Conservation (phyloP, 768 basidiomycete genomes). For the Leccinum broughii region DNA sequence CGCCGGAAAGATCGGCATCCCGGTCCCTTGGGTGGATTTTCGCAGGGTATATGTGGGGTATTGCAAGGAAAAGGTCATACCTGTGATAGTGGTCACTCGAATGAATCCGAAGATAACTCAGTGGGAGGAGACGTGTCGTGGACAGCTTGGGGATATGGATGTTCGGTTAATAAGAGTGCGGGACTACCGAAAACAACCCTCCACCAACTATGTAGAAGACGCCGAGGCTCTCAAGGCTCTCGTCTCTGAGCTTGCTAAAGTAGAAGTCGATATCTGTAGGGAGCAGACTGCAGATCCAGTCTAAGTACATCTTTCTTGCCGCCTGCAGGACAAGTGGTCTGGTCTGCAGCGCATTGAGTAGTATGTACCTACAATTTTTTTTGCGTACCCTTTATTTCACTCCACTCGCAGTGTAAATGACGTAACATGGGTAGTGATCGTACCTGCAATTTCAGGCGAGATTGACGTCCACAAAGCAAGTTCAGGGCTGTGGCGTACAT, state of each 20-base stretch:
- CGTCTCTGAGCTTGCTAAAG: constrained; percentile 7
- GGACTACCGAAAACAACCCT: constrained; percentile 6
- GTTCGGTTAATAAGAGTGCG: constrained; percentile 16
- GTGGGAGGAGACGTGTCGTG: constrained; percentile 17
- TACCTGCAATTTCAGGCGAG: not conserved
- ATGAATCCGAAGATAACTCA: constrained; percentile 1
- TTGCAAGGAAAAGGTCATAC: constrained; percentile 21
- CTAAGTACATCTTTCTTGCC: not conserved
- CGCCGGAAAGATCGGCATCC: constrained; percentile 20
- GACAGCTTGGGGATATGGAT: constrained; percentile 12
- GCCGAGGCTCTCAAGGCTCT: constrained; percentile 14
- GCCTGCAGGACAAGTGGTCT: not conserved
- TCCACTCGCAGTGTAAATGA: not conserved
- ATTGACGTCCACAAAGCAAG: not conserved
- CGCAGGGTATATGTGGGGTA: constrained; percentile 27
- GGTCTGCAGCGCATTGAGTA: constrained; percentile 1
- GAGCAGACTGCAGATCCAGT: constrained; percentile 4
- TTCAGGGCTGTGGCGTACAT: constrained; percentile 1
- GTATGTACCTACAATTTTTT: not conserved
- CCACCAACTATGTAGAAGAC: constrained; percentile 18
- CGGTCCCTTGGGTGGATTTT: constrained; percentile 21
- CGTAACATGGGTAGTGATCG: not conserved
- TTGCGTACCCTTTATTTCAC: not conserved
- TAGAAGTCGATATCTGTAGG: not conserved
- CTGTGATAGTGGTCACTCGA: constrained; percentile 22